Evolutionary conservation across 768 basidiomycete species (phyloP), one percentile per base, ranked within the genome.

Genomic region (Tephrocybe sp.): DNA sequence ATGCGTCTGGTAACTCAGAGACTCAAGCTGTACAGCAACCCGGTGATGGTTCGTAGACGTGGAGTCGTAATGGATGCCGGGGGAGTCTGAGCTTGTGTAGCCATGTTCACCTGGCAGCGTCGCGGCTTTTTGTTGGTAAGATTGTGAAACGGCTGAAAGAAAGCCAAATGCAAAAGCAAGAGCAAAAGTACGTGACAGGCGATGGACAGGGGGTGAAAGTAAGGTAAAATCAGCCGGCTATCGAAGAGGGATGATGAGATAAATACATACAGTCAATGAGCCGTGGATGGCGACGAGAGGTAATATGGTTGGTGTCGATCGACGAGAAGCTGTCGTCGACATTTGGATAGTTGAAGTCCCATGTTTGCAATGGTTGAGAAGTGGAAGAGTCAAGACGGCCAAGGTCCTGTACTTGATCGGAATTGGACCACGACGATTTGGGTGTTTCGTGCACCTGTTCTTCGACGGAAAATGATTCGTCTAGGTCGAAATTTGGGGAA

Each of bases 401-500:
- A 4, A 40, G 36, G n/a, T 14, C 16, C 26, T 44, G 2, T 43
- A 32, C 49, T 30, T 36, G 23, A 17, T 50, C 34, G 16, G 45
- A 53, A 5, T 55, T 63, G 10, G 22, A 33, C 61, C 61, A 64
- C n/a, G n/a, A n/a, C n/a, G n/a, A n/a, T n/a, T n/a, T n/a, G 7
- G 60, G 56, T 31, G 17, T 44, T 32, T 45, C 4, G 26, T 26
- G 26, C 4, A 4, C 26, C 4, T 3, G 26, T 26, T 26, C 26
- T 3, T 26, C 14, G 23, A 34, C 35, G 3, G 22, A 52, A 7
- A 47, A 44, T 17, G 54, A 51, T 1, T 56, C 44, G 23, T 65
- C 65, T 3, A 71, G 63, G 41, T 70, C 68, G 53, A 72, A 74
- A 23, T 66, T 67, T 1, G 72, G 72, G 1, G 74, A 73, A 51